Evolutionary conservation across 805 yeast genomes (phyloP).

Genomic region (Cephaloascus fragrans): DNA sequence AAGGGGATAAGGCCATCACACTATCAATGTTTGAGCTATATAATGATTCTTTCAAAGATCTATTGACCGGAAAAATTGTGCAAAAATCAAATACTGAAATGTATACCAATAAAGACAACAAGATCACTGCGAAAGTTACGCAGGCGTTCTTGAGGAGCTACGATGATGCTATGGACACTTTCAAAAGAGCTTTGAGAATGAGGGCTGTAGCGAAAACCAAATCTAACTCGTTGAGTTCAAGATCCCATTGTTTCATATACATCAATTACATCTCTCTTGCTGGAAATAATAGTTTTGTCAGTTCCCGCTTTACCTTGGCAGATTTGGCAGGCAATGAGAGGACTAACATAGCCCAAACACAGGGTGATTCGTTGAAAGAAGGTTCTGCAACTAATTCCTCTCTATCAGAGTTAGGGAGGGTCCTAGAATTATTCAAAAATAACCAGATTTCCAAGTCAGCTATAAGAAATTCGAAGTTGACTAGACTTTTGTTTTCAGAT

Average conservation of each 20-base stretch:
- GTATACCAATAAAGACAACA: not conserved
- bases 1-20: not conserved
- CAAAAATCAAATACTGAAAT: not conserved
- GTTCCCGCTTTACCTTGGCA: constrained; percentile 34
- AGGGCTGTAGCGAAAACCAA: constrained; percentile 33
- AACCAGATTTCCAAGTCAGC: constrained; percentile 23
- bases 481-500: constrained; percentile 39
- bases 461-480: constrained; percentile 38
- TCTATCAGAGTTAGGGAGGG: constrained; percentile 39
- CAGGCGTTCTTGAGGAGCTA: constrained; percentile 7
- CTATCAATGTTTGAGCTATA: not conserved
- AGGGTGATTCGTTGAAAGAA: constrained; percentile 34
- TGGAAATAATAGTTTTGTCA: constrained; percentile 13
- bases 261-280: constrained; percentile 20
- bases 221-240: constrained; percentile 31
- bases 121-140: not conserved
- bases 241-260: constrained; percentile 43
- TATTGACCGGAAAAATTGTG: not conserved
- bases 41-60: not conserved
- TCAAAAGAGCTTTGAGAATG: constrained; percentile 27
- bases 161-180: constrained; percentile 23
- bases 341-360: constrained; percentile 32
- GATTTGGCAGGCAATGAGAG: constrained; percentile 49
- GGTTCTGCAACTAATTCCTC: constrained; percentile 40
- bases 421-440: constrained; percentile 28